Conservation (phyloP, 305 asterid species). For the Striga hermonthica region DNA sequence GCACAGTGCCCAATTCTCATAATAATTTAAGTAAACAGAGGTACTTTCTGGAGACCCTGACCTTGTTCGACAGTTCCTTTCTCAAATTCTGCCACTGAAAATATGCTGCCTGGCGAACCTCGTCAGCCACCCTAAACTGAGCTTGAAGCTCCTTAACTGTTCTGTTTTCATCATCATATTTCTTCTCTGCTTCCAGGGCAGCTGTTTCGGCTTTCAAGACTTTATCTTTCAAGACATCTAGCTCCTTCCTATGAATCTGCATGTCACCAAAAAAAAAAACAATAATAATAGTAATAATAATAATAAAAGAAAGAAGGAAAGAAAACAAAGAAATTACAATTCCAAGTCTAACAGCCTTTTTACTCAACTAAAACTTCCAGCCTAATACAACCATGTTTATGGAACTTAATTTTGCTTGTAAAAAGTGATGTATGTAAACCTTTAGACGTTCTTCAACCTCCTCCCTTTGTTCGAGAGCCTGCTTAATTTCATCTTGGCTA, state of each 20-base stretch:
- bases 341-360: neutral
- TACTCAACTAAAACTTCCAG: too few species aligned
- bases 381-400: constrained; percentile 28
- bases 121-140: constrained; percentile 69
- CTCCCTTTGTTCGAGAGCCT: constrained; percentile 72
- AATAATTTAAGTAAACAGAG: constrained; percentile 8
- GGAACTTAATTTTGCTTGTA: constrained; percentile 7
- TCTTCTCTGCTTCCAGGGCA: constrained; percentile 50
- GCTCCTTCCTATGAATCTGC: constrained; percentile 77
- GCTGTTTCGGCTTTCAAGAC: constrained; percentile 59
- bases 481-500: constrained; percentile 76
- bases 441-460: constrained; percentile 72
- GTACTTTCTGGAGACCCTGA: constrained; percentile 30
- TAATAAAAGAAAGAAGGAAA: too few species aligned
- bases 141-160: constrained; percentile 61
- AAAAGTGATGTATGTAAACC: constrained; percentile 43
- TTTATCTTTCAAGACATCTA: constrained; percentile 53
- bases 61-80: constrained; percentile 65
- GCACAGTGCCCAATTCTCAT: constrained; percentile 4
- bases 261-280: too few species aligned
- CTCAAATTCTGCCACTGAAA: constrained; percentile 56
- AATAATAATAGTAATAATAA: too few species aligned
- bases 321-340: neutral
- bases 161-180: constrained; percentile 56
- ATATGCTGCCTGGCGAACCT: constrained; percentile 76